Conservation (phyloP, 768 basidiomycete genomes). For the Lactarius deliciosus region DNA sequence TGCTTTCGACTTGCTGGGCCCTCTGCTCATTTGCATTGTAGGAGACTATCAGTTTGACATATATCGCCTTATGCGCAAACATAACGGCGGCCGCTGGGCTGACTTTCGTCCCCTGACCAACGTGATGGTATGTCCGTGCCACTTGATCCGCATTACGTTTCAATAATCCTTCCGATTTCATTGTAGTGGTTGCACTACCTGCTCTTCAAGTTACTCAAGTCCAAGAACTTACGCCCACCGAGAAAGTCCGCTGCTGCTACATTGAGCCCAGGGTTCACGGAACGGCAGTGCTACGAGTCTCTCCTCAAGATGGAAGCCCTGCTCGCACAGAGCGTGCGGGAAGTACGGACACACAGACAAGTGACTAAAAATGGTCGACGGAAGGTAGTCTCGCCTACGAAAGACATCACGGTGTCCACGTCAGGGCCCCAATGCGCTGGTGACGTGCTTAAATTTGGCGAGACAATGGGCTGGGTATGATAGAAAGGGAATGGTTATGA, state of each 20-base stretch:
- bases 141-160: not conserved
- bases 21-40: constrained; percentile 33
- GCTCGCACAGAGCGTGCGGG: constrained; percentile 48
- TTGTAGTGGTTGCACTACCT: constrained; percentile 91
- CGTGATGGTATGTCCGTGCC: constrained; percentile 65
- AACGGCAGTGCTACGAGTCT: constrained; percentile 68
- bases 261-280: constrained; percentile 46
- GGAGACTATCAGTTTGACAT: constrained; percentile 95
- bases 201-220: constrained; percentile 63
- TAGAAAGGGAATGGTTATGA: not conserved
- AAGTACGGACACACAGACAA: constrained; percentile 37
- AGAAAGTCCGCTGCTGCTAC: constrained; percentile 34
- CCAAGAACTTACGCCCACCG: constrained; percentile 58
- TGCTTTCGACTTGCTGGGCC: not conserved
- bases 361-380: constrained; percentile 41
- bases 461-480: constrained; percentile 61
- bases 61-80: constrained; percentile 81
- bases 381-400: constrained; percentile 35
- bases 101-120: constrained; percentile 81
- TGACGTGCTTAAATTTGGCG: constrained; percentile 62
- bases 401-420: constrained; percentile 31
- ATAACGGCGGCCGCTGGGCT: constrained; percentile 67
- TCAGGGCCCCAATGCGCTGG: constrained; percentile 43
- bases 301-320: constrained; percentile 64
- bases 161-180: not conserved